Conservation (phyloP, 2,329 filamentous ascomycete species). For the Fusarium sp. region DNA sequence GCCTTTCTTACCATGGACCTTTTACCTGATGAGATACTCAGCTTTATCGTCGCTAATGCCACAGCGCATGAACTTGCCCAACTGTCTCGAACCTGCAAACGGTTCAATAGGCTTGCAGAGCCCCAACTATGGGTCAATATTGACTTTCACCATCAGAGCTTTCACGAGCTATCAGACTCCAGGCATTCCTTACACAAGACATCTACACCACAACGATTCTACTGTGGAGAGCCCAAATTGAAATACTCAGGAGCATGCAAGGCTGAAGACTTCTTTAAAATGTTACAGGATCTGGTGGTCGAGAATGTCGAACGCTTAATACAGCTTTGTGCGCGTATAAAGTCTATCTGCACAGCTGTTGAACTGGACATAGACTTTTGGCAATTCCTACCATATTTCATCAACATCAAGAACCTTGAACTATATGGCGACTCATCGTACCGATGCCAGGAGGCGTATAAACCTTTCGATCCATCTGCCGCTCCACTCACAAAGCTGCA, state of each 20-base stretch:
- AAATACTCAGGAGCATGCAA: background rate
- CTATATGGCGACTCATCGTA: background rate
- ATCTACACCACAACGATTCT: background rate
- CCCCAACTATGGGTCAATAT: background rate
- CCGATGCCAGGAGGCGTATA: accelerated
- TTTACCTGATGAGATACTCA: background rate
- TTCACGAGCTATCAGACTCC: background rate
- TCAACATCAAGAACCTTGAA: background rate
- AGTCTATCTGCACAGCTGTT: background rate
- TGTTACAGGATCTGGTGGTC: background rate
- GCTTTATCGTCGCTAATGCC: accelerated
- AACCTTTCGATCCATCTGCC: background rate
- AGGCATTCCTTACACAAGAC: background rate
- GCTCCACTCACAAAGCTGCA: background rate
- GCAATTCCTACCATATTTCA: background rate
- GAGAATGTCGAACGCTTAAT: background rate
- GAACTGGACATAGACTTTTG: accelerated
- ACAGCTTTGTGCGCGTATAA: background rate
- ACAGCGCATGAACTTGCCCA: background rate
- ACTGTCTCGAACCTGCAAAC: background rate
- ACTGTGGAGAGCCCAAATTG: background rate
- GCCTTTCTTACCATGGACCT: accelerated
- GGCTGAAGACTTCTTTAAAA: background rate
- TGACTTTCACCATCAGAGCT: background rate
- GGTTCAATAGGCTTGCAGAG: background rate